Base-by-base conservation (phyloP, 106 monocot species). In the Triglochin maritima region DNA sequence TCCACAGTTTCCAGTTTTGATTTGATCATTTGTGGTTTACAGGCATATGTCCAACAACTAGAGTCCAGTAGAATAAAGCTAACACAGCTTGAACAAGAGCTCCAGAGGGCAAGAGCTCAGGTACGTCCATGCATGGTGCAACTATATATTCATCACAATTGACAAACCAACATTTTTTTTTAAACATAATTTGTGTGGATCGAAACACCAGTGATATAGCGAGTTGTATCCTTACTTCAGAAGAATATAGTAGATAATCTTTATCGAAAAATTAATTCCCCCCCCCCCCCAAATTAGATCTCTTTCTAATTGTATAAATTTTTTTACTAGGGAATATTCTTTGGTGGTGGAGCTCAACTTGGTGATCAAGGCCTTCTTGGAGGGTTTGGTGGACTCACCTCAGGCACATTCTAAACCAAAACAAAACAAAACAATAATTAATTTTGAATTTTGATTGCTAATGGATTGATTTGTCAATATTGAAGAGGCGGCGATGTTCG, bases 41-140 rank as follows among this genome's bases (percentile, higher is more conserved):
- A 92, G 92, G 92, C 92, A 47, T 93, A 93, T 50, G 76, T 92
- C 43, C 92, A 88, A 43, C 87, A 92, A 50, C 57, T 92, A 7
- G 92, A 92, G 63, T 62, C 71, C 41, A 85, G 92, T 56, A 82
- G 86, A 63, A 68, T 87, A 11, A 87, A 77, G 50, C 83, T 92
- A 7, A 17, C 77, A 43, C 92, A 92, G 70, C 43, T 92, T 5
- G 92, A 92, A 53, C 87, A 92, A 62, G 86, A 92, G 66, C 80
- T 92, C 62, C 82, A 92, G 45, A 71, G 83, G 79, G 81, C 79
- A 52, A 68, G 67, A 65, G 49, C 67, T 64, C 88, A 93, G 92
- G 92, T 93, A 29, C 49, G 51, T 17, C 12, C 64, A 4, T 29
- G 29, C 29, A 29, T 29, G 1, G 29, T 29, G 29, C 1, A 29